A percentile compares a stretch with the other conserved stretches of the same genome.
phyloP scores from a whole-genome alignment of 306 rosid genomes.

The Cyclanthera cordifolia region DNA sequence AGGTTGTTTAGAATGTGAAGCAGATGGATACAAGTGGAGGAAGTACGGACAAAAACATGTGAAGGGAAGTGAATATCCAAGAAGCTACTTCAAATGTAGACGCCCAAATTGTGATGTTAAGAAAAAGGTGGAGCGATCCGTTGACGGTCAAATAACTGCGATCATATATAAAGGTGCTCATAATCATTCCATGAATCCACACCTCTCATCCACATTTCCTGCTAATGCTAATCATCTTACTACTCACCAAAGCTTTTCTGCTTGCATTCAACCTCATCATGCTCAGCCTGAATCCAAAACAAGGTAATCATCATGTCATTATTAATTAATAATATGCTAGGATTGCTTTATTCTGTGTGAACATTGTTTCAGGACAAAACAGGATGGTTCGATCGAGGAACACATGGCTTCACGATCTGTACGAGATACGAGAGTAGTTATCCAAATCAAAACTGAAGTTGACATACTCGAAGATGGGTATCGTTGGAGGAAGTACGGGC shows the following conservation, averaged over 20 bases:
- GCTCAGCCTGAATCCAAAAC: conserved; percentile 56
- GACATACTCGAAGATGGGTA: conserved; percentile 92
- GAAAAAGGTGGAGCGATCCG: conserved; percentile 85
- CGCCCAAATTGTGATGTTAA: conserved; percentile 64
- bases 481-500: conserved; percentile 93
- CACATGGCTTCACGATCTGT: conserved; percentile 38
- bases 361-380: conserved; percentile 49
- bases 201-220: conserved; percentile 56
- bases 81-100: conserved; percentile 84
- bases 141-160: conserved; percentile 80
- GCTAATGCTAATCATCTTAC: conserved; percentile 45
- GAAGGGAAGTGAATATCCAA: conserved; percentile 82
- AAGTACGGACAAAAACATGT: conserved; percentile 90
- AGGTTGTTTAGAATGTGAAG: conserved; percentile 32
- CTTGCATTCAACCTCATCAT: conserved; percentile 38
- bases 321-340: not conserved
- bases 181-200: conserved; percentile 49
- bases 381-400: conserved; percentile 37
- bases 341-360: not conserved
- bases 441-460: conserved; percentile 65
- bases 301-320: conserved; percentile 31
- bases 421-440: conserved; percentile 75
- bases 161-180: conserved; percentile 78
- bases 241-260: conserved; percentile 31
- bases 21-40: conserved; percentile 44